Base-by-base conservation (phyloP, 2,329 filamentous ascomycete genomes). In the Graphium sp. region DNA sequence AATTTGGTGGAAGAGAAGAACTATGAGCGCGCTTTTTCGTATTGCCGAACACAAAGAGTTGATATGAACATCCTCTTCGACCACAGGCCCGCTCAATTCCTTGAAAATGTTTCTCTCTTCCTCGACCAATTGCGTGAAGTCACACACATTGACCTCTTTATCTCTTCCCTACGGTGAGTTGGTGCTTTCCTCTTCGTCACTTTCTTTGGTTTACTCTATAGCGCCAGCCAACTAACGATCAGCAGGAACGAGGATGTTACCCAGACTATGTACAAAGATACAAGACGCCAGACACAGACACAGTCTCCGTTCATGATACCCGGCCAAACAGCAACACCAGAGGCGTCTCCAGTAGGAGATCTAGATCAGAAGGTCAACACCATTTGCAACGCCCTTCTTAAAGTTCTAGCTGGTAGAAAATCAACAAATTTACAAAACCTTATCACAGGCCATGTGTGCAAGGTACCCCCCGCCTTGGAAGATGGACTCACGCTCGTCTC, bases 51-150 rank as follows among this genome's bases (percentile, higher is more conserved):
- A 14, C 91, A 98, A 47, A 72, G 91, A 39, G 89, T 98, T 1
- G 89, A 98, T 44, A 85, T 95, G 78, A 98, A 98, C 44, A 87
- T 98, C 35, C 59, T 98, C 3, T 87, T 92, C 44, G 89, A 98
- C 44, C 82, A 95, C 51, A 73, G 74, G n/a, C 83, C 87, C 0
- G 63, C 74, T 21, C 80, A 91, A 39, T 94, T 98, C 46, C 63
- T 94, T 47, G 56, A 64, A 4, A 80, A 74, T 37, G 67, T 93
- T 8, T 60, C 63, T 1, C 50, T 80, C 1, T 92, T 98, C 43
- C 60, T 95, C 18, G 73, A 83, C 12, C 85, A 98, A 47, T 62
- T 98, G 22, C 73, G 76, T 40, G 84, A 81, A 37, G 61, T 79
- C 9, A 69, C 84, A 21, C 78, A 82, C 37, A 76, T 95, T 34